Base-by-base conservation (phyloP, 805 yeast species). In the Lachancea waltii region DNA sequence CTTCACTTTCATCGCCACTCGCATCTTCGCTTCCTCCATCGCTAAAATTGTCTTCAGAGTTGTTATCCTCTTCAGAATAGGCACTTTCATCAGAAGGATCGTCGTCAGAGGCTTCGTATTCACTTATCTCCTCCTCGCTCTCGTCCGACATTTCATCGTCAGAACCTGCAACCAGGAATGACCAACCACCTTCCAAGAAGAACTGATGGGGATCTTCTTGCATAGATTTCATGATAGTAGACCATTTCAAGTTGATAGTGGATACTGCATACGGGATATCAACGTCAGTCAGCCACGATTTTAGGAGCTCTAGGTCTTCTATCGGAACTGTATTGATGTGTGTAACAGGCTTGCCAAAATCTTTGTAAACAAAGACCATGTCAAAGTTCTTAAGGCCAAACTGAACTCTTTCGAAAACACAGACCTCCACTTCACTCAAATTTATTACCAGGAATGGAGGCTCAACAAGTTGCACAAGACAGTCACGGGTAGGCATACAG, bases 301-400 rank as follows among this genome's bases (percentile, higher is more conserved):
- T 92, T 45, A 92, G 84, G 57, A 84, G 90, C 58, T 92, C 98
- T 40, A 92, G 67, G 38, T 83, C 72, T 53, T 84, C 94, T 76
- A 87, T 85, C 25, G 97, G 97, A 43, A 92, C 86, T 3, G 97
- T 87, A 61, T 90, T 90, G 47, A 92, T 78, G 60, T 90, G 97
- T 15, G 85, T 85, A 8, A 86, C 96, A 1, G 97, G 85, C 53
- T 73, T 78, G 45, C 72, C 68, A 61, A 87, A 89, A 62, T 92
- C 97, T 62, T 89, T 90, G 66, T 83, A 90, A 2, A 92, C 89
- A 62, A 92, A 87, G n/a, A 92, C 98, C 61, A 92, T 64, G 68
- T 92, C 98, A 52, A 92, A 92, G 65, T 92, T 92, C 67, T 87
- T 87, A 56, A 92, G 73, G 2, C 98, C 98, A 62, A 92, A 92